A percentile compares a stretch with the other conserved stretches of the same genome.
phyloP scores from a whole-genome alignment of 176 grass and related monocot species.

The Oryza glumipatula region DNA sequence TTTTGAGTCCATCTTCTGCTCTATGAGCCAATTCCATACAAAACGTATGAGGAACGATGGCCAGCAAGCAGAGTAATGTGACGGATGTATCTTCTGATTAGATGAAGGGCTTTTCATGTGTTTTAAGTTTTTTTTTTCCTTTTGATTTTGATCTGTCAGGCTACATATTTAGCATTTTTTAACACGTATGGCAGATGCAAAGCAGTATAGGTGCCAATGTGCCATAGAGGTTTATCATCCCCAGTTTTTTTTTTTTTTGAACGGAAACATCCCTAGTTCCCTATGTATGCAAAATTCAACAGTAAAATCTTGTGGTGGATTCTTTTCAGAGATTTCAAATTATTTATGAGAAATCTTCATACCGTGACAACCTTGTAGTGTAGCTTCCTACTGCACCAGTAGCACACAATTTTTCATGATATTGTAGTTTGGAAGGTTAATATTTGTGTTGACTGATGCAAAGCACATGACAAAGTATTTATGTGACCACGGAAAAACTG shows the following conservation, averaged over 20 bases:
- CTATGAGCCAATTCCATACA: slow-evolving; percentile 52
- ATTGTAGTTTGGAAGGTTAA: not conserved
- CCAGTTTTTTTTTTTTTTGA: too few relatives aligned
- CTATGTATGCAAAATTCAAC: too few relatives aligned
- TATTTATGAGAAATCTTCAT: not conserved
- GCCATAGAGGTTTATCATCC: not conserved
- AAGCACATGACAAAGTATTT: not conserved
- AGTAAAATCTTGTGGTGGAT: not conserved
- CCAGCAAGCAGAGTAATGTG: slow-evolving; percentile 42
- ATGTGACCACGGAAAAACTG: not conserved
- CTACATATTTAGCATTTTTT: slow-evolving; percentile 5
- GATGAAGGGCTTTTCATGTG: slow-evolving; percentile 8
- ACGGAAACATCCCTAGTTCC: not conserved
- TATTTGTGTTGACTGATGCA: not conserved
- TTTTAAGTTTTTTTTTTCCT: not conserved
- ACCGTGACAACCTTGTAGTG: not conserved
- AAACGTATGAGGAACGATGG: slow-evolving; percentile 55
- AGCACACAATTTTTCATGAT: not conserved
- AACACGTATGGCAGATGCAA: not conserved
- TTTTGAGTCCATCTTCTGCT: slow-evolving; percentile 47
- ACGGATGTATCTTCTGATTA: slow-evolving; percentile 13
- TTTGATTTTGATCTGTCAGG: slow-evolving; percentile 10
- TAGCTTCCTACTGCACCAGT: not conserved
- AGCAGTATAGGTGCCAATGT: not conserved
- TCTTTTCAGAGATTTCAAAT: not conserved